These are phyloP conservation scores for Sporothrix globosa DNA, from an alignment of 2,329 filamentous ascomycete species.

Conservation along the genomic window DNA sequence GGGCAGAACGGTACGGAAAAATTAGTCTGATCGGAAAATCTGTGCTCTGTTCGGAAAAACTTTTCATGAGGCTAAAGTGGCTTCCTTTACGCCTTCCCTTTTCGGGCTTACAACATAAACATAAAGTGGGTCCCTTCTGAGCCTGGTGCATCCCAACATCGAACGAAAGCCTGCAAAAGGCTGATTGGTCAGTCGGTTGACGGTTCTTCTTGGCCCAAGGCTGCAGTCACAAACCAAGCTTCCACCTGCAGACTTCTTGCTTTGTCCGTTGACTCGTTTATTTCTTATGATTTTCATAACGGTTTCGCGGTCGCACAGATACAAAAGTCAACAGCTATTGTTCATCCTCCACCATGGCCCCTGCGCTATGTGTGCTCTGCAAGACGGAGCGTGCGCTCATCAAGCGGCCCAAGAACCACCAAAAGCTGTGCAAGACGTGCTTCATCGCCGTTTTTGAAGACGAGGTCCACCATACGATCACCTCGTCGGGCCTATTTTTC, in stretches of 20 bases:
- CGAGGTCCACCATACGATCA: slow-evolving; percentile 92
- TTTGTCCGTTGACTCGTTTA: background rate
- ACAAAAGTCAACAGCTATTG: background rate
- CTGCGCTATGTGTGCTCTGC: slow-evolving; percentile 75
- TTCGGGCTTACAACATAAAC: slow-evolving; percentile 14
- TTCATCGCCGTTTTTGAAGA: slow-evolving; percentile 88
- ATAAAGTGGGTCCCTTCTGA: background rate
- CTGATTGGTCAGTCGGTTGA: slow-evolving; percentile 27
- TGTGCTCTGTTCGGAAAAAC: background rate
- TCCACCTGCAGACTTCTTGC: background rate
- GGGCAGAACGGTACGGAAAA: slow-evolving; percentile 31
- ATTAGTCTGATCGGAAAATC: background rate
- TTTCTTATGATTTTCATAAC: background rate
- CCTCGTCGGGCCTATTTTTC: slow-evolving; percentile 75
- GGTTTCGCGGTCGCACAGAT: background rate
- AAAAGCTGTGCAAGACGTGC: slow-evolving; percentile 88
- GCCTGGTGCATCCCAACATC: background rate
- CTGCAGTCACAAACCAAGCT: background rate
- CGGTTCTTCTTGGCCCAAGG: slow-evolving; percentile 24
- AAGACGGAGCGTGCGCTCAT: slow-evolving; percentile 79
- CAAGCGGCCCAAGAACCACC: slow-evolving; percentile 89
- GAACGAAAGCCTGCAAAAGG: background rate
- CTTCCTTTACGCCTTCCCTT: background rate
- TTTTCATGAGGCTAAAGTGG: background rate
- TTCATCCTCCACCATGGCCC: slow-evolving; percentile 63